Conservation (phyloP, 1,284 basidiomycete genomes). For the Omphalotus olearius region DNA sequence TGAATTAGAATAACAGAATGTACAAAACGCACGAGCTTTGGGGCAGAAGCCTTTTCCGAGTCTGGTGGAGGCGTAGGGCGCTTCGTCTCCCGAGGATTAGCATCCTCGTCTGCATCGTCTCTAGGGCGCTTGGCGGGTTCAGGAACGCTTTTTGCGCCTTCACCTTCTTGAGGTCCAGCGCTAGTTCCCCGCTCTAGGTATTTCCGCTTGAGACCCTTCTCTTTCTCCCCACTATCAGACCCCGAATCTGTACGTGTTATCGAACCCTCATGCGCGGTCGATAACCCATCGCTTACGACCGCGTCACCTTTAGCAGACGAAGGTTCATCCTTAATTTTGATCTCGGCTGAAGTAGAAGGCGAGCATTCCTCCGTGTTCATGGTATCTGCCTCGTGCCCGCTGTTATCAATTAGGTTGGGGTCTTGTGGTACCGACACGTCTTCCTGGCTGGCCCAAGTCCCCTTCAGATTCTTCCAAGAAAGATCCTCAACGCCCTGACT, state of each 20-base stretch:
- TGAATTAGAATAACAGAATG: constrained; percentile 12
- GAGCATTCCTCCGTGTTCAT: no score
- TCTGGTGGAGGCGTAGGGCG: constrained; percentile 67
- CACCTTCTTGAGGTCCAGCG: constrained; percentile 42
- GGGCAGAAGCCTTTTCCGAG: constrained; percentile 28
- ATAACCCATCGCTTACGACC: neutral
- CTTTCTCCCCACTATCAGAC: constrained; percentile 34
- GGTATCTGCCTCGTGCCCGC: neutral
- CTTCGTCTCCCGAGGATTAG: constrained; percentile 59
- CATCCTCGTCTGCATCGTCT: constrained; percentile 52
- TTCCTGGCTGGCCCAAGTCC: neutral
- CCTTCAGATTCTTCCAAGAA: constrained; percentile 53
- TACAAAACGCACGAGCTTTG: constrained; percentile 41
- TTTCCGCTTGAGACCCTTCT: constrained; percentile 64
- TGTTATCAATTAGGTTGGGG: neutral
- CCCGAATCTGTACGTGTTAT: constrained; percentile 25
- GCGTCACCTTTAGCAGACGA: constrained; percentile 3
- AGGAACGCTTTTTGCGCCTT: constrained; percentile 8
- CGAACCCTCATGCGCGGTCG: neutral
- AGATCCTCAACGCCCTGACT: constrained; percentile 75
- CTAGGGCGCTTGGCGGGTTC: constrained; percentile 44
- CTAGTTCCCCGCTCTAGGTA: constrained; percentile 52
- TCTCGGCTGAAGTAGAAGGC: neutral
- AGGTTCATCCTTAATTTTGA: constrained; percentile 7
- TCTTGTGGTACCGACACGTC: no score